Percentiles rank a stretch among this genome's conserved stretches.
These are phyloP conservation scores for Filobasidium wieringae DNA, from an alignment of 768 basidiomycete species.

Conservation along the genomic window DNA sequence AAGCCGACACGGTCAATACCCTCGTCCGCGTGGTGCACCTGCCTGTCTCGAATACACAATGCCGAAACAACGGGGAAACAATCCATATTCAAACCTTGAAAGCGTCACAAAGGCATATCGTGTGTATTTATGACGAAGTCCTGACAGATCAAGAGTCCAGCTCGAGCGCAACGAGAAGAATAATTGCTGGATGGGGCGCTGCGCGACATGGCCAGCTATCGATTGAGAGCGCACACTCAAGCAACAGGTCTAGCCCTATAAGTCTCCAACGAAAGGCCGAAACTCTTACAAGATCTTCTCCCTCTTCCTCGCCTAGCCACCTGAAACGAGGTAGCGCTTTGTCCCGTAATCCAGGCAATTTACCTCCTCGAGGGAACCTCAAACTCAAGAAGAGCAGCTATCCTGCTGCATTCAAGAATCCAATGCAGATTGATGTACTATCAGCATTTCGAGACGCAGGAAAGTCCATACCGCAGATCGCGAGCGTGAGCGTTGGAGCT, in stretches of 20 bases:
- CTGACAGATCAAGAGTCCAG: conserved; percentile 16
- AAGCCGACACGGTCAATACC: background rate
- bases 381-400: no score
- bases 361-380: no score
- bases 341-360: background rate
- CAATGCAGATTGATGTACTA: no score
- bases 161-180: conserved; percentile 15
- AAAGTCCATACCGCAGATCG: background rate
- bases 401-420: no score
- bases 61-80: conserved; percentile 12
- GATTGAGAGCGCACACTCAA: no score
- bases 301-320: background rate
- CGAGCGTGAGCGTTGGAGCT: conserved; percentile 43
- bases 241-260: background rate
- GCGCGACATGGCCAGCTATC: conserved; percentile 74
- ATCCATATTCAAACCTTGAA: conserved; percentile 42
- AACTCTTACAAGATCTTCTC: background rate
- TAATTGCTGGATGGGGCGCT: conserved; percentile 67
- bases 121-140: conserved; percentile 43
- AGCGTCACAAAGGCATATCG: conserved; percentile 63
- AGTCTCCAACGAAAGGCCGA: no score
- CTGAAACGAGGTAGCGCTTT: background rate
- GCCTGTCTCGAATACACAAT: background rate
- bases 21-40: conserved; percentile 6
- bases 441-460: no score